Conservation (phyloP, 2,329 filamentous ascomycete genomes). For the Fusarium acutatum region DNA sequence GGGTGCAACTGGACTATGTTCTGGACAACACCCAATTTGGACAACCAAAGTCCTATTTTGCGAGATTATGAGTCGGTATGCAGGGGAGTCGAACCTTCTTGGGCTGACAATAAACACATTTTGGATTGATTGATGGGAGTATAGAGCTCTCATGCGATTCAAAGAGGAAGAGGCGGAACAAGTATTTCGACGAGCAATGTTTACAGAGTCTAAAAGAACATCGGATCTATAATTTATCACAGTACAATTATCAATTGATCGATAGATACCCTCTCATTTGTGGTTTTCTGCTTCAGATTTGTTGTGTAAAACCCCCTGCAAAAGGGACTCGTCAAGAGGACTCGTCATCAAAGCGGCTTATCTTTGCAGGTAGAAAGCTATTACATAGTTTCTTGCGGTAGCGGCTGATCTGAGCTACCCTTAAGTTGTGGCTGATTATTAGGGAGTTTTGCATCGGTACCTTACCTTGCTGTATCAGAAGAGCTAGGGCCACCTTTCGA, state of each 20-base stretch:
- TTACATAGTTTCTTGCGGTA: background rate
- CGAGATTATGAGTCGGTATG: slow-evolving; percentile 81
- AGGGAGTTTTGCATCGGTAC: slow-evolving; percentile 10
- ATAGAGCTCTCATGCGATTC: background rate
- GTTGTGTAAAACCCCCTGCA: background rate
- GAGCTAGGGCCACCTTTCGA: slow-evolving; percentile 37
- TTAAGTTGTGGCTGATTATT: background rate
- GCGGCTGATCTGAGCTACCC: background rate
- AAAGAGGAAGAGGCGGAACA: background rate
- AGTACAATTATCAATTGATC: background rate
- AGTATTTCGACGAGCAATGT: background rate
- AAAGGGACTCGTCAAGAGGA: background rate
- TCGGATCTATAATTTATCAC: background rate
- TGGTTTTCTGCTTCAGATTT: background rate
- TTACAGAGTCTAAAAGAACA: background rate
- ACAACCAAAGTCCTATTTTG: slow-evolving; percentile 64
- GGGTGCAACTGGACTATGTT: slow-evolving; percentile 98
- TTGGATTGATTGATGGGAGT: slow-evolving; percentile 56
- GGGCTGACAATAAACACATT: slow-evolving; percentile 66
- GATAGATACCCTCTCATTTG: background rate
- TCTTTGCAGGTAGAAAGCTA: background rate
- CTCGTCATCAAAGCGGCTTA: slow-evolving; percentile 35
- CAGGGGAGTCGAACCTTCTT: slow-evolving; percentile 68
- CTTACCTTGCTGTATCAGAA: slow-evolving; percentile 20
- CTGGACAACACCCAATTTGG: slow-evolving; percentile 82